Evolutionary conservation across 352 stramenopile species (phyloP), one percentile per base, ranked within the genome.

Genomic region (Phytophthora quininea): DNA sequence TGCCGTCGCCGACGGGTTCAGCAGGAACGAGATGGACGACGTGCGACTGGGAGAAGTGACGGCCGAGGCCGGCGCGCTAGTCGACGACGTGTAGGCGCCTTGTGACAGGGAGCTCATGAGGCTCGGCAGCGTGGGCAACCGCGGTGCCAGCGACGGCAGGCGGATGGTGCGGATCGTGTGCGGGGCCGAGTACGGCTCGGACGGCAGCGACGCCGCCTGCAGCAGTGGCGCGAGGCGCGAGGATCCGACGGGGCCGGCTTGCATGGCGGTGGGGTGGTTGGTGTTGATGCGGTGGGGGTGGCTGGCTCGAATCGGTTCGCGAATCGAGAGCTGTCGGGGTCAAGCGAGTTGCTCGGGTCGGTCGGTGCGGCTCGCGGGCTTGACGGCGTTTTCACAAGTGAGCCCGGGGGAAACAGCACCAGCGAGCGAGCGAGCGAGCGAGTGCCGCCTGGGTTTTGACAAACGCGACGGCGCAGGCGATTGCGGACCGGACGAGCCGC

Each of bases 11-110:
- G 69, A 58, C 62, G 73, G 68, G 56, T 77, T 77, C 30, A 80
- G 56, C 33, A 80, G 35, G 52, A 73, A 77, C 19, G 73, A 77
- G 58, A 80, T 72, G 42, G 69, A 76, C 24, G 72, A 71, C 40
- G 66, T 66, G 14, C 46, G 54, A 3, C 32, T 58, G 32, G 68
- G 68, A 14, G 66, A 77, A 11, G 57, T 56, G 35, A 19, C 35
- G 19, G 10, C 40, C 40, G 15, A 47, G 19, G 15, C 12, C 6
- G 15, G 19, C 19, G 9, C 40, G n/a, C 31, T 54, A 19, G 32
- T 51, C 19, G 69, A 58, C 43, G 58, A 52, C 3, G 54, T 38
- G 57, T 67, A 65, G 38, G 31, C 24, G 33, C 55, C 33, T 14
- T 73, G 69, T 0, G 69, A 54, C 33, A 77, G 60, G 0, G 72